phyloP scores from a whole-genome alignment of 352 stramenopile species.

The Phytophthora capsici region DNA sequence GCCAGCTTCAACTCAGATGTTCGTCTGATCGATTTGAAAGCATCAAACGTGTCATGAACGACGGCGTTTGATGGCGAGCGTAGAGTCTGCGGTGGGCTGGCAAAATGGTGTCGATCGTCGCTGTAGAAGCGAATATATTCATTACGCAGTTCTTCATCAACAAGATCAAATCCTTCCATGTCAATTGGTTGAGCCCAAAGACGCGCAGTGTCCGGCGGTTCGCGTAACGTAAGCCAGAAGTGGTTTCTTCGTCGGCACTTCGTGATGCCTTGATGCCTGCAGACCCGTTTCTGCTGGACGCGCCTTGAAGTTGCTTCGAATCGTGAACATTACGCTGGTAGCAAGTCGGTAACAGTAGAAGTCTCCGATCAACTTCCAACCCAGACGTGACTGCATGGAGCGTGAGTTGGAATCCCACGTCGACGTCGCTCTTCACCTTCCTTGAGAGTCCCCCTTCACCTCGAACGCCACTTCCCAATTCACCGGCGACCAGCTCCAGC shows the following conservation, averaged over 20 bases:
- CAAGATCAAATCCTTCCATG: too few relatives aligned
- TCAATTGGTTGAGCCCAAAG: slow-evolving; percentile 5
- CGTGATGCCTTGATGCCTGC: not conserved
- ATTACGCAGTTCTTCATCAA: too few relatives aligned
- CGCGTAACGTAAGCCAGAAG: slow-evolving; percentile 3
- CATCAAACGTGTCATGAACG: too few relatives aligned
- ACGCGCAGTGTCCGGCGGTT: slow-evolving; percentile 4
- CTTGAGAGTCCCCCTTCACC: not conserved
- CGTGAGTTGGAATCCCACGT: slow-evolving; percentile 17
- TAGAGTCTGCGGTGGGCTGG: slow-evolving; percentile 9
- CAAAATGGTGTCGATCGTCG: not conserved
- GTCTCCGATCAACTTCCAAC: not conserved
- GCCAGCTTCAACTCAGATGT: slow-evolving; percentile 29
- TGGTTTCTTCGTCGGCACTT: not conserved
- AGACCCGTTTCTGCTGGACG: slow-evolving; percentile 6
- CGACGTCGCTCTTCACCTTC: slow-evolving; percentile 6
- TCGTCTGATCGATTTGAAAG: slow-evolving; percentile 6
- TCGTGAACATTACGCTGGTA: slow-evolving; percentile 25
- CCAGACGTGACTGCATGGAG: slow-evolving; percentile 25
- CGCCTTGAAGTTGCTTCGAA: slow-evolving; percentile 21
- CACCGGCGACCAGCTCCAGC: slow-evolving; percentile 9
- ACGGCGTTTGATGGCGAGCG: not conserved
- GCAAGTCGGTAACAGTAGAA: slow-evolving; percentile 3
- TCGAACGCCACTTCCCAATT: slow-evolving; percentile 15
- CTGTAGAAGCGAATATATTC: too few relatives aligned